Evolutionary conservation across 805 yeast species (phyloP), one percentile per base, ranked within the genome.

Genomic region (Metschnikowia rubicola): DNA sequence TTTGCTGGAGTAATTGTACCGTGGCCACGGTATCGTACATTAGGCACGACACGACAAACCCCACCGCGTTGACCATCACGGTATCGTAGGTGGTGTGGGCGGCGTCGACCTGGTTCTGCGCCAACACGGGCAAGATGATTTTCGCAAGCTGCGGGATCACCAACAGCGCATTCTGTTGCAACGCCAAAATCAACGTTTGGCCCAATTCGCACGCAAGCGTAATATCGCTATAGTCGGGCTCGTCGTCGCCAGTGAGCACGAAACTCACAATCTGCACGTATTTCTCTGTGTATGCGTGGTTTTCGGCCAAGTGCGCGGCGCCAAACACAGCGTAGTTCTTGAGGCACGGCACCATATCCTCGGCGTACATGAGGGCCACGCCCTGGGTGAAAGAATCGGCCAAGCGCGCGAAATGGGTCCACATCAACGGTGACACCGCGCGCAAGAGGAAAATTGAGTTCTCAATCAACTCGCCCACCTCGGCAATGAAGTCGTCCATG

Each of bases 401-500:
- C 43, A 87, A 65, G 38, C 71, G 62, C 43, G 75, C 80, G 55
- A 89, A 82, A 39, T 84, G 66, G 45, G 74, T 73, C 97, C 97
- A 92, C 73, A 90, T 81, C 30, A 73, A 66, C 7, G 87, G 86
- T 2, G 89, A 79, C 21, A 70, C 64, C 19, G 61, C 43, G 10
- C 55, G 48, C 49, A 68, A 60, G 36, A 72, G 62, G 53, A 68
- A 70, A 1, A 71, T 66, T 29, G 74, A 65, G 55, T 71, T 80
- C 59, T 79, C 84, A 41, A 76, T 64, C 38, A 94, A 71, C 51
- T 88, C 96, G 62, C 89, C 79, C 37, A 81, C 74, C 62, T 89
- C 96, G 35, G 86, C 77, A 55, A 84, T 78, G 60, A 87, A 88
- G 57, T 88, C 92, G 42, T 81, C 83, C 56, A 88, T 64, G 35